These are phyloP conservation scores for Amanita fuliginea DNA, from an alignment of 768 basidiomycete species.

Conservation along the genomic window DNA sequence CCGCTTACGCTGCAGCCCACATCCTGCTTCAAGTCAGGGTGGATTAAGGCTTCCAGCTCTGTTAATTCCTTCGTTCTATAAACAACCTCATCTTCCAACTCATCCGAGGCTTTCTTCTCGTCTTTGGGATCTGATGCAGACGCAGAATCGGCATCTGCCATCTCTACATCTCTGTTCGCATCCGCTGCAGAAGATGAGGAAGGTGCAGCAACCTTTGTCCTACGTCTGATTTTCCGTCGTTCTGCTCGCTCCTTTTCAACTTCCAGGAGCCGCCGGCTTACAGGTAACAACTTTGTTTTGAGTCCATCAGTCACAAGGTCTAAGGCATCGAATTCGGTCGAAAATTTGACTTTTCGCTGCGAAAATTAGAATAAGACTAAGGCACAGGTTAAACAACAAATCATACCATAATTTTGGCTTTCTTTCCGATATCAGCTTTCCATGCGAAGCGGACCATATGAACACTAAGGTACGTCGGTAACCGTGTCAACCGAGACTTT, in stretches of 20 bases:
- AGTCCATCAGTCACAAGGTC: conserved; percentile 79
- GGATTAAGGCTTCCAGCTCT: conserved; percentile 55
- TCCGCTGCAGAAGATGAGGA: conserved; percentile 14
- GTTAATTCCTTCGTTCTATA: conserved; percentile 54
- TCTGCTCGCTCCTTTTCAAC: conserved; percentile 79
- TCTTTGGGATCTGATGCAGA: conserved; percentile 14
- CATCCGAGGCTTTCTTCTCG: conserved; percentile 24
- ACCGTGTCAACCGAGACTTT: conserved; percentile 67
- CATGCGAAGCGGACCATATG: conserved; percentile 97
- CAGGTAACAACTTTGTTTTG: conserved; percentile 56
- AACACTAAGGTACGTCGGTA: conserved; percentile 78
- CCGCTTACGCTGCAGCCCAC: conserved; percentile 68
- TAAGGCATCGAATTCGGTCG: conserved; percentile 75
- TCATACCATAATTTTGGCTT: conserved; percentile 92
- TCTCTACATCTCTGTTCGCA: conserved; percentile 11
- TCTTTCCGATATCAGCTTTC: conserved; percentile 82
- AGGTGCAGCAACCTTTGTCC: conserved; percentile 43
- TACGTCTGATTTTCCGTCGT: conserved; percentile 69
- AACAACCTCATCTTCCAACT: conserved; percentile 54
- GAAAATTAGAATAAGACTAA: background rate
- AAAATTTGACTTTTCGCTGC: conserved; percentile 88
- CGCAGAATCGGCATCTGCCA: conserved; percentile 12
- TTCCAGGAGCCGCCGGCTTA: conserved; percentile 62
- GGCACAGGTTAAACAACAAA: background rate
- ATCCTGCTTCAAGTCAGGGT: conserved; percentile 52